Evolutionary conservation across 1,139 yeast genomes (phyloP).

Genomic region (Hyphopichia burtonii): DNA sequence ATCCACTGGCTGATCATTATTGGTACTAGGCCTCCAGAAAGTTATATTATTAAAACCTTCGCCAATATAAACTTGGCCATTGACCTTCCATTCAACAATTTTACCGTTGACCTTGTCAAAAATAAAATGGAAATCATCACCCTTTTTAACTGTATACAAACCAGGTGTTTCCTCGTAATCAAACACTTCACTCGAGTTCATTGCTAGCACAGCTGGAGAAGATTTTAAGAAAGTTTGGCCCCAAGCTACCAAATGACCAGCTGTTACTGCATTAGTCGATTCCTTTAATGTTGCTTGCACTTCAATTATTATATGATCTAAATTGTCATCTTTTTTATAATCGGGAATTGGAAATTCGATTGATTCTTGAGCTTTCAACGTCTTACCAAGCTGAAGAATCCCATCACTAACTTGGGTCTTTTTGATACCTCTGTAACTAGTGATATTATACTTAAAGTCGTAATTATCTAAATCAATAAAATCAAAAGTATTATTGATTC

Average conservation of each 20-base stretch:
- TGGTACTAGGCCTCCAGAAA: constrained; percentile 32
- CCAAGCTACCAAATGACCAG: constrained; percentile 25
- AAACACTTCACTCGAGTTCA: background rate
- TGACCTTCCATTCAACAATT: constrained; percentile 7
- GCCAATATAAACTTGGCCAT: constrained; percentile 4
- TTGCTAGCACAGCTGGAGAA: background rate
- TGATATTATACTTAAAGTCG: constrained; percentile 2
- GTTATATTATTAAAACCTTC: constrained; percentile 10
- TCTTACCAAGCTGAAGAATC: constrained; percentile 4
- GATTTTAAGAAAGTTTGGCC: constrained; percentile 14
- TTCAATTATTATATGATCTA: constrained; percentile 4
- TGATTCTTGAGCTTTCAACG: background rate
- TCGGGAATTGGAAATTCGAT: background rate
- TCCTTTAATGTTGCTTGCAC: constrained; percentile 8
- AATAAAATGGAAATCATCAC: background rate
- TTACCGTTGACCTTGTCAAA: constrained; percentile 9
- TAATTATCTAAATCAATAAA: constrained; percentile 10
- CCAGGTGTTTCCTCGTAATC: background rate
- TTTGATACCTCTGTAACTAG: constrained; percentile 5
- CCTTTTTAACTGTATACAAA: background rate
- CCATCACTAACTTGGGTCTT: background rate
- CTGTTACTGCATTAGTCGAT: constrained; percentile 6
- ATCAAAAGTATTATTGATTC: constrained; percentile 12
- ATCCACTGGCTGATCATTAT: constrained; percentile 21
- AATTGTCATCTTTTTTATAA: background rate